Percentiles rank a stretch among this genome's conserved stretches.
Evolutionary conservation across 2,329 filamentous ascomycete genomes (phyloP).

Genomic region (Neoascochyta sp.): DNA sequence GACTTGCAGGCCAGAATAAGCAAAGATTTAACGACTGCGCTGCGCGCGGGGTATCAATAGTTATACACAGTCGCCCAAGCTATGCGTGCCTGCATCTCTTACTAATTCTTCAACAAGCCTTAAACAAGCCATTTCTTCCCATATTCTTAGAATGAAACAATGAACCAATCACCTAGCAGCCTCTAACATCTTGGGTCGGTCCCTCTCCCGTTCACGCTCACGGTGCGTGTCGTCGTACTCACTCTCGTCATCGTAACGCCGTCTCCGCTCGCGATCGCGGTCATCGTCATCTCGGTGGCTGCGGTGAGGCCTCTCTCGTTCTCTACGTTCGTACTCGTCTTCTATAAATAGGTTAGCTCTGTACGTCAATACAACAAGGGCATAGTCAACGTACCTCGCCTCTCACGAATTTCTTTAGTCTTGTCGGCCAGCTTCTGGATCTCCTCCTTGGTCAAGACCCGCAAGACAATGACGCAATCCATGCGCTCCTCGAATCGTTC

Average conservation of each 20-base stretch:
- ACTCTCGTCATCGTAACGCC: slow-evolving; percentile 28
- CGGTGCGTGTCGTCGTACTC: slow-evolving; percentile 22
- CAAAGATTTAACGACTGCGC: too few relatives aligned
- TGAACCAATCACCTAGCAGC: slow-evolving; percentile 26
- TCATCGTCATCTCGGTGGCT: slow-evolving; percentile 32
- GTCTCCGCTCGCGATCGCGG: slow-evolving; percentile 14
- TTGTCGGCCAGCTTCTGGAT: slow-evolving; percentile 82
- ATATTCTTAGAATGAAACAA: too few relatives aligned
- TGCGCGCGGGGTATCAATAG: too few relatives aligned
- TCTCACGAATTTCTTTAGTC: slow-evolving; percentile 72
- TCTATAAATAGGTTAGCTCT: slow-evolving; percentile 19
- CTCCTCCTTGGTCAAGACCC: slow-evolving; percentile 82
- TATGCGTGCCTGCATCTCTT: too few relatives aligned
- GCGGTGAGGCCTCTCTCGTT: slow-evolving; percentile 26
- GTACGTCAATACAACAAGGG: neutral
- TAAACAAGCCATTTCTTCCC: too few relatives aligned
- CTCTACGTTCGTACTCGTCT: slow-evolving; percentile 29
- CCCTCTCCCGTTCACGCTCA: slow-evolving; percentile 18
- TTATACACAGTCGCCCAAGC: too few relatives aligned
- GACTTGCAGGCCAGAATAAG: too few relatives aligned
- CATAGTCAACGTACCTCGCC: slow-evolving; percentile 13
- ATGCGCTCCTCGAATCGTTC: slow-evolving; percentile 90
- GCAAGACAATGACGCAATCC: slow-evolving; percentile 88
- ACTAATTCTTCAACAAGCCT: too few relatives aligned
- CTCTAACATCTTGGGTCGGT: slow-evolving; percentile 27